Evolutionary conservation across 2,329 filamentous ascomycete genomes (phyloP), one percentile per base, ranked within the genome.

Genomic region (Epichloe gansuensis): DNA sequence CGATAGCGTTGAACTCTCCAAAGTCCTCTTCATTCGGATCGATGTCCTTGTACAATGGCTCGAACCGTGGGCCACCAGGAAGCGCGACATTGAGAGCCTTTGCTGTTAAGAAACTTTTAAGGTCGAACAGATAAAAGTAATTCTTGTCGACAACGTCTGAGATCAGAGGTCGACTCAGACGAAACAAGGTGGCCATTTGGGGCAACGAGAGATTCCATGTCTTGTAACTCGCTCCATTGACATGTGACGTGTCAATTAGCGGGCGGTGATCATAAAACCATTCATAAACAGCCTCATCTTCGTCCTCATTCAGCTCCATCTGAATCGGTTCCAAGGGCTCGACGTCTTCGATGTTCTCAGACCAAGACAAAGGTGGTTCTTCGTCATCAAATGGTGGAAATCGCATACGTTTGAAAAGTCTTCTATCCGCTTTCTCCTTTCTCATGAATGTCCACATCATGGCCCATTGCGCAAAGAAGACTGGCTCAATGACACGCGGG

Each of bases 381-480:
- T 98, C 93, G 64, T 98, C 94, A 60, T 98, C 93, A 60, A 98
- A 98, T 0, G 94, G 94, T 17, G 93, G 93, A 62, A 98, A 98
- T 60, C 94, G 83, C 93, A 98, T 98, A 58, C 93, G 83, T 75
- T 98, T 98, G 77, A 98, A 98, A 61, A 97, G 81, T 64, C 91
- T 76, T 68, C 93, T 77, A 63, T 98, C 93, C 64, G 89, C 93
- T 76, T 98, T 98, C 67, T 98, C 93, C 61, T 94, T 86, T 61
- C 93, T 83, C 93, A 98, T 98, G 44, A 87, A 89, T 27, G 95
- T 84, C 93, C 93, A 98, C 93, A 98, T 98, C 51, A 91, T 95
- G 12, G 93, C 93, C 93, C 93, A 98, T 68, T 98, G 93, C 53
- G 93, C 93, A 66, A 96, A 90, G 69, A 95, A 98, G 4, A 98